Percentiles rank a stretch among this genome's conserved stretches.
Conservation (phyloP, 2,329 filamentous ascomycete species). For the Tolypocladium tropicale region DNA sequence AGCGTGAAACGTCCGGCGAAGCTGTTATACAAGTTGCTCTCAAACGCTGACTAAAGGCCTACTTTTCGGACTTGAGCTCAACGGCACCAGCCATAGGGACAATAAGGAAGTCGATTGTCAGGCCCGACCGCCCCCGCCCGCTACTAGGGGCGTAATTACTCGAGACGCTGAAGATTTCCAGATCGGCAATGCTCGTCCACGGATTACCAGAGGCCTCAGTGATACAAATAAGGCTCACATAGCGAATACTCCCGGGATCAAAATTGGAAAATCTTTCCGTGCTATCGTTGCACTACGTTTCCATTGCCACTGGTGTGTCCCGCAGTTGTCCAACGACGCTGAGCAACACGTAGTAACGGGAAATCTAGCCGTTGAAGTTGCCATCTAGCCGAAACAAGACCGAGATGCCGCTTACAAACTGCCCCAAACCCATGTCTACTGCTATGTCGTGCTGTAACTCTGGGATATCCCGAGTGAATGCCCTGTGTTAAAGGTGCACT, state of each 20-base stretch:
- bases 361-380: constrained; percentile 16
- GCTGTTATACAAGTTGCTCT: constrained; percentile 7
- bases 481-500: constrained; percentile 19
- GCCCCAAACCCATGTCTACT: constrained; percentile 15
- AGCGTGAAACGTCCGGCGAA: constrained; percentile 6
- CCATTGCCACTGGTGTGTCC: constrained; percentile 14
- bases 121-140: constrained; percentile 19
- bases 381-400: constrained; percentile 18
- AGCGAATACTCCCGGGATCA: constrained; percentile 16
- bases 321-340: constrained; percentile 17
- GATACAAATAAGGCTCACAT: constrained; percentile 16
- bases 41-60: constrained; percentile 4
- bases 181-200: constrained; percentile 21
- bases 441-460: constrained; percentile 18
- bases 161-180: constrained; percentile 18
- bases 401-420: constrained; percentile 17
- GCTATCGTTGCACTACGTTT: constrained; percentile 17
- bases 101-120: constrained; percentile 24
- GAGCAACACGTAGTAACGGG: constrained; percentile 15
- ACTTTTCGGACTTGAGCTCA: constrained; percentile 2
- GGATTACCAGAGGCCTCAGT: constrained; percentile 17
- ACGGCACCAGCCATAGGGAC: constrained; percentile 16
- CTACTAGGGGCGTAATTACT: constrained; percentile 11
- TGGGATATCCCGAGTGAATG: background rate
- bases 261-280: constrained; percentile 21